These are phyloP conservation scores for Beauveria scarabaeidicola DNA, from an alignment of 2,329 filamentous ascomycete genomes.

Conservation along the genomic window DNA sequence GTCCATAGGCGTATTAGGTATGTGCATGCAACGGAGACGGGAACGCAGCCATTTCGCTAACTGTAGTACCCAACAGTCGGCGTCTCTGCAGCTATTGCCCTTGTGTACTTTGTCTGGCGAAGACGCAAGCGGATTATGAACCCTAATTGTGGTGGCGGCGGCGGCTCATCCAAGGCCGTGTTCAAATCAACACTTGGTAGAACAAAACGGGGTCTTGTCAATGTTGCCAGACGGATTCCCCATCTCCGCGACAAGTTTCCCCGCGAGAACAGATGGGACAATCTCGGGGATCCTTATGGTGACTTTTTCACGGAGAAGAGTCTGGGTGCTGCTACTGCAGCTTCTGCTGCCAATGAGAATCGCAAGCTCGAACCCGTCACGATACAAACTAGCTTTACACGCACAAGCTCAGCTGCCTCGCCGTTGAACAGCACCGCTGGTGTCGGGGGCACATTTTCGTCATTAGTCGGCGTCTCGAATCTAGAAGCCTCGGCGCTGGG, in stretches of 20 bases:
- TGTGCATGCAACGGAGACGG: background rate
- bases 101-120: constrained; percentile 6
- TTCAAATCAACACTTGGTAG: background rate
- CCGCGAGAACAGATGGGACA: background rate
- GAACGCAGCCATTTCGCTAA: background rate
- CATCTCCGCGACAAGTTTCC: background rate
- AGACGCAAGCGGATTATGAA: background rate
- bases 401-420: background rate
- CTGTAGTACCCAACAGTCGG: background rate
- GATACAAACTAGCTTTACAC: background rate
- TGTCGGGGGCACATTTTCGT: background rate
- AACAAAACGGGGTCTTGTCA: background rate
- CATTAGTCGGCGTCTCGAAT: background rate
- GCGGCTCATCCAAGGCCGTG: background rate
- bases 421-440: background rate
- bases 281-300: background rate
- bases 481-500: background rate
- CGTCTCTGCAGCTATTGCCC: background rate
- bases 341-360: background rate
- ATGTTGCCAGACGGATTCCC: background rate
- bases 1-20: constrained; percentile 3
- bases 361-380: background rate
- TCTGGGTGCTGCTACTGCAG: background rate
- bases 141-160: background rate
- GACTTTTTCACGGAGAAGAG: background rate